phyloP scores from a whole-genome alignment of 1,284 basidiomycete species.

The Microbotryum scabiosae region DNA sequence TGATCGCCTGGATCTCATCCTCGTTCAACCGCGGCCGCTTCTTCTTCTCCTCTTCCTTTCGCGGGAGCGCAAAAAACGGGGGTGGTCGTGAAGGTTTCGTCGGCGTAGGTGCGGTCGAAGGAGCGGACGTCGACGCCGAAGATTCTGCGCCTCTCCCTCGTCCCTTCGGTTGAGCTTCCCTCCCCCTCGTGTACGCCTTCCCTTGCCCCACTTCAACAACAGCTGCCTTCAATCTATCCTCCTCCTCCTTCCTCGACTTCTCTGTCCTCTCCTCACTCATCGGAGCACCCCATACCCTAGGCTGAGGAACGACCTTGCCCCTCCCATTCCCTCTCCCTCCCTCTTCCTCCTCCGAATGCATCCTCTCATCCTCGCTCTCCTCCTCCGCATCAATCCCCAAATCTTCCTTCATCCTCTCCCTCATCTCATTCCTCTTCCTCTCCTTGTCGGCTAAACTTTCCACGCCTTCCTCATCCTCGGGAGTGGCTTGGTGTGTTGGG shows the following conservation, averaged over 20 bases:
- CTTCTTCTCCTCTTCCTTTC: slow-evolving; percentile 4
- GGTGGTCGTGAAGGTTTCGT: not conserved
- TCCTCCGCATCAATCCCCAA: slow-evolving; percentile 6
- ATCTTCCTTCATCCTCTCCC: slow-evolving; percentile 19
- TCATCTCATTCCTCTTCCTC: slow-evolving; percentile 17
- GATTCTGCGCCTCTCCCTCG: not conserved
- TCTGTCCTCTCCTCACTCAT: no score
- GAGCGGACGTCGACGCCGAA: not conserved
- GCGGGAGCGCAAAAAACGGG: not conserved
- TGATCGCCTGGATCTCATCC: slow-evolving; percentile 17
- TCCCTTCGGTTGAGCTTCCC: not conserved
- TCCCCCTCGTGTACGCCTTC: not conserved
- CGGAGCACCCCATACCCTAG: no score
- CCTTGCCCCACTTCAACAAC: no score
- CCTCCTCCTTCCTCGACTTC: no score
- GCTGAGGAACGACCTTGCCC: not conserved
- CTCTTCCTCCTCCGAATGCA: not conserved
- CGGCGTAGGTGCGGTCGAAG: not conserved
- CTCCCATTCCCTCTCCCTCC: not conserved
- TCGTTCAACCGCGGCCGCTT: slow-evolving; percentile 13
- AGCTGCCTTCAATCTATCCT: no score
- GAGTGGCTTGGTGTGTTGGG: not conserved
- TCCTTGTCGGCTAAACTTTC: slow-evolving; percentile 11
- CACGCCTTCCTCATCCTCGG: not conserved
- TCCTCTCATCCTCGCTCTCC: not conserved